phyloP scores from a whole-genome alignment of 2,329 filamentous ascomycete genomes.

The Coleophoma cylindrospora region DNA sequence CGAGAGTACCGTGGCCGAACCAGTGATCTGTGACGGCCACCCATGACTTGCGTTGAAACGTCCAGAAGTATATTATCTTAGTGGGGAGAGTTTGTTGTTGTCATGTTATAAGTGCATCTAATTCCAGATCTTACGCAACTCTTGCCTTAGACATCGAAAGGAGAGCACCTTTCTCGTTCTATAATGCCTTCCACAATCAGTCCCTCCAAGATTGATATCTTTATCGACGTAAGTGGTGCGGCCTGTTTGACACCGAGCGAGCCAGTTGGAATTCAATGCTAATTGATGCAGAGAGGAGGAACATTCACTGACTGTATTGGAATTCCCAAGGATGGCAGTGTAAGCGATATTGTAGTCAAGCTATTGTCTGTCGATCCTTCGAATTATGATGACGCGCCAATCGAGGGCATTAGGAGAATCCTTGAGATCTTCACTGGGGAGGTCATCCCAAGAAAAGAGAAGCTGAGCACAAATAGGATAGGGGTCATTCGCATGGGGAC shows the following conservation, averaged over 20 bases:
- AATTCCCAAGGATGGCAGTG: conserved; percentile 39
- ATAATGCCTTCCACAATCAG: no score
- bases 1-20: no score
- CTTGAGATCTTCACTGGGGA: conserved; percentile 53
- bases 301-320: conserved; percentile 2
- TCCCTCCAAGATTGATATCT: neutral
- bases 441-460: conserved; percentile 55
- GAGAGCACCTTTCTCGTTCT: no score
- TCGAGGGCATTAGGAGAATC: conserved; percentile 58
- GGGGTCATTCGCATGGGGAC: conserved; percentile 73
- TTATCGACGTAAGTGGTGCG: neutral
- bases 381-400: conserved; percentile 62
- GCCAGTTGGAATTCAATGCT: neutral
- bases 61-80: no score
- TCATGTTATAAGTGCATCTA: no score
- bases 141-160: no score
- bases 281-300: neutral
- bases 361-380: conserved; percentile 66
- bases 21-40: no score
- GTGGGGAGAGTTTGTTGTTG: no score
- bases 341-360: conserved; percentile 65
- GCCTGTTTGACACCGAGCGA: neutral
- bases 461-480: conserved; percentile 57
- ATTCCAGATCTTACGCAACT: no score
- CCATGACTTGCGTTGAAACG: no score